Evolutionary conservation across 805 yeast species (phyloP).

Genomic region (Ogataea trehalophila): DNA sequence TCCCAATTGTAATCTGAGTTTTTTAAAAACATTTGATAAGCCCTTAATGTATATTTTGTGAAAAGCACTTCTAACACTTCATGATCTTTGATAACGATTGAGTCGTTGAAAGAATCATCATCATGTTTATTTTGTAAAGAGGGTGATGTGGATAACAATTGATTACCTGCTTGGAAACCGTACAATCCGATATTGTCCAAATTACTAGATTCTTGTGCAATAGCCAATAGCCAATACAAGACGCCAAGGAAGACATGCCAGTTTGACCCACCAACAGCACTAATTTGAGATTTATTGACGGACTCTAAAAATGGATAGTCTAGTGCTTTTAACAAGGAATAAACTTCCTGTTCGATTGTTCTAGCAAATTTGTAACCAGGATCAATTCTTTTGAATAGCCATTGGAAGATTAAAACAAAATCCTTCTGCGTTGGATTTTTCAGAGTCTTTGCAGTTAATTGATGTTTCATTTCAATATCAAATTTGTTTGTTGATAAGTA

Average conservation of each 20-base stretch:
- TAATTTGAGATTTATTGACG: conserved; percentile 76
- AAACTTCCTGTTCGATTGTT: conserved; percentile 72
- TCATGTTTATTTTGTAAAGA: conserved; percentile 13
- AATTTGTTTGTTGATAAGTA: conserved; percentile 61
- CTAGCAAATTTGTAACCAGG: conserved; percentile 70
- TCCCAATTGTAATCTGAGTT: conserved; percentile 60
- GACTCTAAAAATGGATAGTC: conserved; percentile 78
- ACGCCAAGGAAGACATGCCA: conserved; percentile 85
- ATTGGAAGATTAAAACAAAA: conserved; percentile 72
- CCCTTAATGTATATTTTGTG: conserved; percentile 51
- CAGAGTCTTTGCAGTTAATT: conserved; percentile 59
- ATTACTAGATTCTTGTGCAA: conserved; percentile 39
- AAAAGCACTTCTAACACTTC: conserved; percentile 27
- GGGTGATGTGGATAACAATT: conserved; percentile 10
- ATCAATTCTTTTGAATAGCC: conserved; percentile 71
- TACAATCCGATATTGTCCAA: conserved; percentile 32
- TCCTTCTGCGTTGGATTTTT: conserved; percentile 84
- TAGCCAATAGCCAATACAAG: conserved; percentile 72
- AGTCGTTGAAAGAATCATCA: conserved; percentile 19
- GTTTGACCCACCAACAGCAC: conserved; percentile 86
- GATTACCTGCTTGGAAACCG: conserved; percentile 15
- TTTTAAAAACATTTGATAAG: conserved; percentile 59
- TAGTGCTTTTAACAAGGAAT: conserved; percentile 55
- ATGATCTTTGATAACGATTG: conserved; percentile 23
- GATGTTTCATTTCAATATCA: conserved; percentile 70